Base-by-base conservation (phyloP, 108 stramenopile species). In the Cyclostephanos tholiformis region DNA sequence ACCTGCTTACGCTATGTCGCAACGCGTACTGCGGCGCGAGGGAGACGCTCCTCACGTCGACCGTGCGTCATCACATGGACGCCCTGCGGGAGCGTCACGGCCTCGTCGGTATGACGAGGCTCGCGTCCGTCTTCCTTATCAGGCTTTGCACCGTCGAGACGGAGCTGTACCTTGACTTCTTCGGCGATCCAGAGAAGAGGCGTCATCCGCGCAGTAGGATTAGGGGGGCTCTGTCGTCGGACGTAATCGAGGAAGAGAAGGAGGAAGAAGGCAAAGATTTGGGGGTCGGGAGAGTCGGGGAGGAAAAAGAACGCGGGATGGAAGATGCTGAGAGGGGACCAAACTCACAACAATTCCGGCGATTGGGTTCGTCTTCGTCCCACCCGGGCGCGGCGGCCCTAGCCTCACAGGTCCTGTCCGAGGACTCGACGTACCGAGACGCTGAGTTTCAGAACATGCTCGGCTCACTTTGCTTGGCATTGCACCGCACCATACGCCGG, bases 41-140 rank as follows among this genome's bases (percentile, higher is more conserved):
- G 13, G 87, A 89, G 67, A 73, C 70, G 0, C 72, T 95, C 67
- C 79, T 95, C 30, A 85, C 72, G 35, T 67, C 67, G 17, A 90
- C 91, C 16, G 72, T 95, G 10, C 76, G 94, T 6, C 65, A 80
- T n/a, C 94, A 95, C 82, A 89, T 95, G 91, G 94, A 95, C 52
- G 80, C 71, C 35, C 76, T 95, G 64, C 88, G 85, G 62, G 86
- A 90, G 48, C 84, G 88, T 49, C 94, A 95, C 60, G 94, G 94
- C 14, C 72, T 92, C 53, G 89, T 91, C 8, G 94, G 91, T 4
- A 95, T 95, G 94, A 93, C 94, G 11, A 79, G 91, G 44, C 61
- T 95, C 56, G 91, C 94, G 4, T 87, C 87, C 26, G 90, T 95
- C n/a, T 95, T 92, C 77, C 68, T 92, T 50, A 92, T 95, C 77